Conservation (phyloP, 2,329 filamentous ascomycete species). For the Myriosclerotinia duriaeana region DNA sequence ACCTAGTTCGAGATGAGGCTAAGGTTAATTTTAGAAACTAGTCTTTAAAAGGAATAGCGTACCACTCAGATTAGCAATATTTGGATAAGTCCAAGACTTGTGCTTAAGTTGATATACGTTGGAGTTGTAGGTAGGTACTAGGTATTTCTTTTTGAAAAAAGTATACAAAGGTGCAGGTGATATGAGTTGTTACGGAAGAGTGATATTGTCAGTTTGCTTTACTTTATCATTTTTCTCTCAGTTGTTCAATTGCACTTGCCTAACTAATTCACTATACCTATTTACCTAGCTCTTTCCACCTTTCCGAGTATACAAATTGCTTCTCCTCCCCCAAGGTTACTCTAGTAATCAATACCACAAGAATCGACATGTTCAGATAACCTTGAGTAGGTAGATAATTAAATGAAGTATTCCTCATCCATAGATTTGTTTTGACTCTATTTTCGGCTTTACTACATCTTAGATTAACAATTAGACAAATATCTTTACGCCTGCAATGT, state of each 20-base stretch:
- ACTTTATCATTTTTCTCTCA: neutral
- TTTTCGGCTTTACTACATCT: too few relatives aligned
- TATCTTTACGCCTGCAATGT: neutral
- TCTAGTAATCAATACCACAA: neutral
- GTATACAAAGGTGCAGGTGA: too few relatives aligned
- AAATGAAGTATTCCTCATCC: neutral
- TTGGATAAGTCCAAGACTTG: neutral
- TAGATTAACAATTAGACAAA: neutral
- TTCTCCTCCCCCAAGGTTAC: neutral
- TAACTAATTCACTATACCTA: neutral
- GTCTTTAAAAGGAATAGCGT: neutral
- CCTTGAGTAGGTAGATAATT: neutral
- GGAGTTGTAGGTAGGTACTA: too few relatives aligned
- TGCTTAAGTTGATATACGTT: too few relatives aligned
- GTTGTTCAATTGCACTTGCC: neutral
- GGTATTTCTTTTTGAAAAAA: too few relatives aligned
- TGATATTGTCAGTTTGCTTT: neutral
- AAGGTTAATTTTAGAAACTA: conserved; percentile 21
- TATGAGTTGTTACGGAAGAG: too few relatives aligned
- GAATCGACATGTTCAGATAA: neutral
- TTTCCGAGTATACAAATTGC: neutral
- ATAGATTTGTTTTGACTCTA: neutral
- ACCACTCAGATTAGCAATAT: neutral
- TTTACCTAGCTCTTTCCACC: neutral
- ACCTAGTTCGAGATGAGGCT: conserved; percentile 19